A percentile compares a stretch with the other conserved stretches of the same genome.
phyloP scores from a whole-genome alignment of 108 stramenopile species.

The Pseudonitzschia pungens region DNA sequence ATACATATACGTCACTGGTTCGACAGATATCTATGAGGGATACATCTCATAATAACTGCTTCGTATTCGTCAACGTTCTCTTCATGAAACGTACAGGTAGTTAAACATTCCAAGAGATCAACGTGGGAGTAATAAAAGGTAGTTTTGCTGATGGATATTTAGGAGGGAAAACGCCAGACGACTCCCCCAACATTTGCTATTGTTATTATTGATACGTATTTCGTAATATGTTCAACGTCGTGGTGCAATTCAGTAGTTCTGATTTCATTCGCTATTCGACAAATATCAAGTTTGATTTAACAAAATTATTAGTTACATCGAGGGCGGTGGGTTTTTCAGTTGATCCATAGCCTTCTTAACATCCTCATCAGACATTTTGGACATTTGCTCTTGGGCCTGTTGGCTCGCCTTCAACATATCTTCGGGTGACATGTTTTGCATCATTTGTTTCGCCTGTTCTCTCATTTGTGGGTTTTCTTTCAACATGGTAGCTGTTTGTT shows the following conservation, averaged over 20 bases:
- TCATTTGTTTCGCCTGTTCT: conserved; percentile 62
- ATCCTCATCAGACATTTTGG: conserved; percentile 55
- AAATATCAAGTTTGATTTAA: too few species aligned
- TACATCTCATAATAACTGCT: not conserved
- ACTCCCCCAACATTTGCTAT: too few species aligned
- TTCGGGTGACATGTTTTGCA: conserved; percentile 69
- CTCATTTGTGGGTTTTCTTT: conserved; percentile 69
- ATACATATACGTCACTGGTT: conserved; percentile 78
- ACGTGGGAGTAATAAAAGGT: too few species aligned
- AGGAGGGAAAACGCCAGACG: too few species aligned
- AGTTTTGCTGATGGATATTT: too few species aligned
- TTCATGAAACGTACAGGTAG: too few species aligned
- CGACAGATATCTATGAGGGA: conserved; percentile 52
- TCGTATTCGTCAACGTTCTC: not conserved
- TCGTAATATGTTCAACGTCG: too few species aligned
- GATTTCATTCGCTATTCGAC: too few species aligned
- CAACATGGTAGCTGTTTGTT: conserved; percentile 62
- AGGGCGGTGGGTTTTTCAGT: conserved; percentile 4
- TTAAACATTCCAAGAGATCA: too few species aligned
- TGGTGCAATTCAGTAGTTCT: too few species aligned
- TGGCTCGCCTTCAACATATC: conserved; percentile 63
- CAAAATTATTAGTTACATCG: not conserved
- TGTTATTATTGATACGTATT: too few species aligned
- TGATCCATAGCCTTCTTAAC: conserved; percentile 25
- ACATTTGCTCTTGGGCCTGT: conserved; percentile 71